phyloP scores from a whole-genome alignment of 192 early-diverging fungal genomes.

The Dissophora globulifera region DNA sequence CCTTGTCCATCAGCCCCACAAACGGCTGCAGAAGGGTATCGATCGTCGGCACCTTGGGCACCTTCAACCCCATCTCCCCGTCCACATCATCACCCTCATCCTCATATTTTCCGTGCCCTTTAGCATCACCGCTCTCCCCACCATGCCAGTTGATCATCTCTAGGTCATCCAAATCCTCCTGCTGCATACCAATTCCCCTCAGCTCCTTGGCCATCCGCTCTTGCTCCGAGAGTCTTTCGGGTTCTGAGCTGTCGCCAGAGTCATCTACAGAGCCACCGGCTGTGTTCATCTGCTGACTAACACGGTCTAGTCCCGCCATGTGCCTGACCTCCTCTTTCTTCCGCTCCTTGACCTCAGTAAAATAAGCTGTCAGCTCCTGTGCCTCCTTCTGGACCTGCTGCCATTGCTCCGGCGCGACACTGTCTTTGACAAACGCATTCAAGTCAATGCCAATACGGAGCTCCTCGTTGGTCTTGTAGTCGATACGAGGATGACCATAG shows the following conservation, averaged over 20 bases:
- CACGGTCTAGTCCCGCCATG: conserved; percentile 41
- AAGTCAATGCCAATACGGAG: conserved; percentile 27
- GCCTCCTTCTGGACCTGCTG: conserved; percentile 37
- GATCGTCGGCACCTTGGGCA: conserved; percentile 34
- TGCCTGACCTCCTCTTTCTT: conserved; percentile 42
- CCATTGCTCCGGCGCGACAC: conserved; percentile 38
- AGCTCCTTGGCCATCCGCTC: conserved; percentile 28
- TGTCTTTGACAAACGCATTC: conserved; percentile 28
- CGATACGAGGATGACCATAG: conserved; percentile 35
- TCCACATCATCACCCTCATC: conserved; percentile 19
- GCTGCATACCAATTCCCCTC: conserved; percentile 22
- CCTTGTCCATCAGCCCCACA: conserved; percentile 23
- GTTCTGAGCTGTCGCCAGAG: too few species aligned
- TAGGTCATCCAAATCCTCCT: conserved; percentile 59
- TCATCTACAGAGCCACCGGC: not conserved
- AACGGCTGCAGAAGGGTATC: conserved; percentile 25
- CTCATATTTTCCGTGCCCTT: not conserved
- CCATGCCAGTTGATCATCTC: conserved; percentile 50
- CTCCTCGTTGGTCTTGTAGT: conserved; percentile 33
- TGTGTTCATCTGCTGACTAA: too few species aligned
- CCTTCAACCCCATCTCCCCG: conserved; percentile 8
- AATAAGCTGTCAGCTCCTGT: conserved; percentile 22
- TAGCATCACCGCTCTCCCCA: too few species aligned
- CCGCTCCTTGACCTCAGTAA: conserved; percentile 37
- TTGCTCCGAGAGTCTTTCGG: not conserved